phyloP scores from a whole-genome alignment of 495 filamentous ascomycete species.

The Penicillium cosmopolitanum region DNA sequence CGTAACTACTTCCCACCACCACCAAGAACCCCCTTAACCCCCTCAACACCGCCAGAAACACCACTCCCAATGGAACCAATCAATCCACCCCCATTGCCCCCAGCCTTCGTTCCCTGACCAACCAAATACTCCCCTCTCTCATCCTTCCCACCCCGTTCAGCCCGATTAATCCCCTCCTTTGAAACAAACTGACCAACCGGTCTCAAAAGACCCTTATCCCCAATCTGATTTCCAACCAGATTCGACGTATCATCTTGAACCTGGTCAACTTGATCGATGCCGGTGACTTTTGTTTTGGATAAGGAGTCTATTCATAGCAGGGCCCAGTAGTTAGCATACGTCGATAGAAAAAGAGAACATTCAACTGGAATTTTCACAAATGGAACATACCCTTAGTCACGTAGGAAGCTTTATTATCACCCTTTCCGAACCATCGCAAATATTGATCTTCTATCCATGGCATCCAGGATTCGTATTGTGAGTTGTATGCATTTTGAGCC shows the following conservation, averaged over 20 bases:
- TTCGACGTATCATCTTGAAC: constrained; percentile 65
- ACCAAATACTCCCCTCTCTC: constrained; percentile 53
- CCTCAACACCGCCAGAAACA: constrained; percentile 1
- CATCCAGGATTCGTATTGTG: constrained; percentile 72
- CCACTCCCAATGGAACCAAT: constrained; percentile 12
- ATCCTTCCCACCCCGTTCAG: constrained; percentile 64
- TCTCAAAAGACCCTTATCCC: constrained; percentile 63
- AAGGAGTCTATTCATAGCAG: constrained; percentile 54
- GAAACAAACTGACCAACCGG: constrained; percentile 63
- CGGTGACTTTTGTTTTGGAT: constrained; percentile 67
- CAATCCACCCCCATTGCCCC: constrained; percentile 8
- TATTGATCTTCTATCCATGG: constrained; percentile 76
- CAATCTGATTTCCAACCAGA: constrained; percentile 61
- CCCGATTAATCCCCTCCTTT: constrained; percentile 66
- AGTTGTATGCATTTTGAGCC: constrained; percentile 60
- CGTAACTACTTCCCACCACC: too few relatives aligned
- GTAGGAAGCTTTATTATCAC: constrained; percentile 72
- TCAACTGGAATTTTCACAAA: neutral
- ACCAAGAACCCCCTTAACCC: too few relatives aligned
- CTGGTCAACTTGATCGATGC: constrained; percentile 61
- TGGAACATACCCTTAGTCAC: constrained; percentile 63
- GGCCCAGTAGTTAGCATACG: neutral
- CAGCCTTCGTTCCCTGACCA: constrained; percentile 5
- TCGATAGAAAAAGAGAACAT: neutral
- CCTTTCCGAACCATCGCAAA: constrained; percentile 67